Conservation (phyloP, 345 rosid genomes). For the Trapa bicornis region DNA sequence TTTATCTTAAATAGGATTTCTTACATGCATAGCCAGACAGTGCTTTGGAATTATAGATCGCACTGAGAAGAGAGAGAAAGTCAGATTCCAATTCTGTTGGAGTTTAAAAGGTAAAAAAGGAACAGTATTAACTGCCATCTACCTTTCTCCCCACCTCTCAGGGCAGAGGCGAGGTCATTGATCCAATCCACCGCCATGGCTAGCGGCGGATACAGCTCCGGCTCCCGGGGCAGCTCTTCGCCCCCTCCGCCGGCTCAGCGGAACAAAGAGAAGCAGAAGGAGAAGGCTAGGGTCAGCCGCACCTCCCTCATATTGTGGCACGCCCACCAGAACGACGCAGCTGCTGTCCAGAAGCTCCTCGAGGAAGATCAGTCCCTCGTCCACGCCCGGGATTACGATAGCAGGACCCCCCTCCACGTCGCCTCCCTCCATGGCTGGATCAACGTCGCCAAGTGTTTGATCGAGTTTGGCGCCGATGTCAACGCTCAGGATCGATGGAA, state of each 20-base stretch:
- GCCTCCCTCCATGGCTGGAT: constrained; percentile 95
- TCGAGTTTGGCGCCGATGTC: constrained; percentile 88
- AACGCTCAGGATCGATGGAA: constrained; percentile 99
- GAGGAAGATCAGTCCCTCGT: constrained; percentile 84
- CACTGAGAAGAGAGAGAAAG: too few relatives aligned
- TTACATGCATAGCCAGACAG: too few relatives aligned
- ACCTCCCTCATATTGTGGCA: constrained; percentile 96
- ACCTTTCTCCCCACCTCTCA: background rate
- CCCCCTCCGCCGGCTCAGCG: constrained; percentile 15
- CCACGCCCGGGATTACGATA: constrained; percentile 86
- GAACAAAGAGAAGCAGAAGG: constrained; percentile 58
- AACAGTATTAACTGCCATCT: too few relatives aligned
- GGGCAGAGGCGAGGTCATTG: constrained; percentile 8
- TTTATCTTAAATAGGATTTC: too few relatives aligned
- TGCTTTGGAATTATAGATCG: background rate
- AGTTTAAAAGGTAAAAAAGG: too few relatives aligned
- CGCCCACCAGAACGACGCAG: constrained; percentile 88
- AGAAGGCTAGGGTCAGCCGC: constrained; percentile 96
- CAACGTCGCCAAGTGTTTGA: constrained; percentile 76
- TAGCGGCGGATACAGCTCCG: constrained; percentile 10
- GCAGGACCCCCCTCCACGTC: constrained; percentile 86
- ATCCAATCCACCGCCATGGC: constrained; percentile 11
- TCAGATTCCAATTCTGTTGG: too few relatives aligned
- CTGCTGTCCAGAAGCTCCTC: constrained; percentile 75
- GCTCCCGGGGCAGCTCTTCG: constrained; percentile 14